These are phyloP conservation scores for Umbelopsis sp. DNA, from an alignment of 192 early-diverging fungal genomes.

Conservation along the genomic window DNA sequence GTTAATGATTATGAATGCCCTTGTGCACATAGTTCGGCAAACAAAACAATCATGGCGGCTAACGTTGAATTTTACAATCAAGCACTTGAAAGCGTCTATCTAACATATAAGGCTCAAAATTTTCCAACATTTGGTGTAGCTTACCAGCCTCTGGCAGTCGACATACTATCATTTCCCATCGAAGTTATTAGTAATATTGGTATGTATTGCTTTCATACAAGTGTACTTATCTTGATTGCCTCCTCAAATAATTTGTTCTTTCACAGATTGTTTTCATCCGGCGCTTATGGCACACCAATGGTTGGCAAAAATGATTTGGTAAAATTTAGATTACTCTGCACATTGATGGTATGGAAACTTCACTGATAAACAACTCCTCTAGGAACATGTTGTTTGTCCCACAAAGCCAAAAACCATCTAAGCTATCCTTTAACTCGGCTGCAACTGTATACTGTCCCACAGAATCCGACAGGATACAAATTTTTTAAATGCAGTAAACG, in stretches of 20 bases:
- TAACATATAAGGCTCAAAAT: conserved; percentile 26
- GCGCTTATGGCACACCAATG: conserved; percentile 29
- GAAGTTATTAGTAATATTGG: conserved; percentile 36
- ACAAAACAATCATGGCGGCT: conserved; percentile 46
- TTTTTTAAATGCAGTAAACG: background rate
- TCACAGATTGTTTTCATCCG: conserved; percentile 63
- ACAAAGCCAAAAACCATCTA: conserved; percentile 2
- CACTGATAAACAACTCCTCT: background rate
- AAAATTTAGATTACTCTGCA: background rate
- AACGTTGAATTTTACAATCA: conserved; percentile 45
- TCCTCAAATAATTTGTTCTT: background rate
- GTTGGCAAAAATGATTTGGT: conserved; percentile 38
- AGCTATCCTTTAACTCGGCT: background rate
- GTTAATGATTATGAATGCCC: conserved; percentile 36
- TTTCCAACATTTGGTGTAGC: conserved; percentile 46
- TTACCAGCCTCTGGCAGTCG: conserved; percentile 43
- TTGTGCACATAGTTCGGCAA: conserved; percentile 34
- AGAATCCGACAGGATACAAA: background rate
- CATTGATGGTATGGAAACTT: background rate
- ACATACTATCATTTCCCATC: conserved; percentile 42
- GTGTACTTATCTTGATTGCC: background rate
- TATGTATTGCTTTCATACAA: background rate
- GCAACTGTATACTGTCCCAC: background rate
- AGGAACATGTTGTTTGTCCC: conserved; percentile 4
- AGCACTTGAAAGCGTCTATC: conserved; percentile 37